These are phyloP conservation scores for Macrophomina pseudophaseolina DNA, from an alignment of 2,329 filamentous ascomycete species.

Conservation along the genomic window DNA sequence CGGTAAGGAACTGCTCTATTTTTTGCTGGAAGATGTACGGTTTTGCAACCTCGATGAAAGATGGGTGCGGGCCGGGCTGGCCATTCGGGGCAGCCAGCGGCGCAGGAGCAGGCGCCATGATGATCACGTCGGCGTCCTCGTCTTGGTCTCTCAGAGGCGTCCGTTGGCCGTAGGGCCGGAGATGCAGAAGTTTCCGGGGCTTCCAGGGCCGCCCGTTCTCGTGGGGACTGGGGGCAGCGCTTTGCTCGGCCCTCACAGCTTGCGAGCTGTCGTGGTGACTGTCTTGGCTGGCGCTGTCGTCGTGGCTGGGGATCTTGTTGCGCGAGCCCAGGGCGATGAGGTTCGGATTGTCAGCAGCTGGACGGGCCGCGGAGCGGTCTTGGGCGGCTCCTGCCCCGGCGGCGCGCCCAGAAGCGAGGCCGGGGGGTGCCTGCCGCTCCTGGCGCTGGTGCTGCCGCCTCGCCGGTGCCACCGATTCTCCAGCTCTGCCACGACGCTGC, in stretches of 20 bases:
- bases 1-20: conserved; percentile 73
- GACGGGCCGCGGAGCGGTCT: conserved; percentile 13
- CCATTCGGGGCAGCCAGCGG: conserved; percentile 30
- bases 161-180: conserved; percentile 6
- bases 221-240: neutral
- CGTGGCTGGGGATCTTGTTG: neutral
- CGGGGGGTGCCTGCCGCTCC: neutral
- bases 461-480: conserved; percentile 8
- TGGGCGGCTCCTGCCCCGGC: neutral
- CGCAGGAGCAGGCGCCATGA: conserved; percentile 40
- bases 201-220: neutral
- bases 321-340: conserved; percentile 18
- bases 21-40: conserved; percentile 85
- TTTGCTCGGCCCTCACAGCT: neutral
- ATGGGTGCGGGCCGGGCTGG: conserved; percentile 61
- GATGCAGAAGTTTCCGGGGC: neutral
- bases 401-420: neutral
- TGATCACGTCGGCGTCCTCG: neutral
- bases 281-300: neutral
- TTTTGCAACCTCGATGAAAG: conserved; percentile 67
- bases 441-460: neutral
- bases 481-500: neutral
- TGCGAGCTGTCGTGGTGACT: neutral
- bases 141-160: conserved; percentile 14
- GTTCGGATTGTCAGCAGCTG: conserved; percentile 17